phyloP scores from a whole-genome alignment of 305 asterid genomes.

The Andrographis paniculata region DNA sequence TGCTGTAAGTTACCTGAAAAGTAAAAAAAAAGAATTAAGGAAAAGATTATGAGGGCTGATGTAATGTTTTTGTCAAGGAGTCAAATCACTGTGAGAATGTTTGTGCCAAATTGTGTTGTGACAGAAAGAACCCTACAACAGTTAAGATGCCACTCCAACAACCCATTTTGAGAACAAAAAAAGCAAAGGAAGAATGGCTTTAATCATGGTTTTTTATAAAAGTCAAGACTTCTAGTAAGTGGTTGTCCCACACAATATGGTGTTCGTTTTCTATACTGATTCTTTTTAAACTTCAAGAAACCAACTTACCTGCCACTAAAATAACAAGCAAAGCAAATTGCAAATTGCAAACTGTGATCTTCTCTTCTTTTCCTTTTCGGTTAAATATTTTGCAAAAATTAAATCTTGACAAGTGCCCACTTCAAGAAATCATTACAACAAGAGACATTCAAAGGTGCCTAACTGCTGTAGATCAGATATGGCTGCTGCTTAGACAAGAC shows the following conservation, averaged over 20 bases:
- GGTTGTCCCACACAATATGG: neutral
- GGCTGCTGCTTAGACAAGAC: neutral
- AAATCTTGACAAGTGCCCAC: neutral
- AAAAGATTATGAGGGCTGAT: neutral
- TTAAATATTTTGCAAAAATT: too few relatives aligned
- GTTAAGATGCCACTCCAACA: neutral
- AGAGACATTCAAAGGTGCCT: neutral
- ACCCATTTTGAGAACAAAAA: neutral
- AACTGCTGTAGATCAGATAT: neutral
- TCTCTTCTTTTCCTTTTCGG: too few relatives aligned
- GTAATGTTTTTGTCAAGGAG: neutral
- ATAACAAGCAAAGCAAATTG: neutral
- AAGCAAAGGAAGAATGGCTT: neutral
- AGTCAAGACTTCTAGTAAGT: neutral
- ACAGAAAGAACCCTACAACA: too few relatives aligned
- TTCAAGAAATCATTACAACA: neutral
- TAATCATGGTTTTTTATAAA: neutral
- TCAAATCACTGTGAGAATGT: neutral
- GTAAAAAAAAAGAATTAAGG: neutral
- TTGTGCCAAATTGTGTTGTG: too few relatives aligned
- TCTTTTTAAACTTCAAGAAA: neutral
- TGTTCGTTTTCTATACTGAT: neutral
- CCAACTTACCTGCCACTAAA: neutral
- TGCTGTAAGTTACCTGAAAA: conserved; percentile 41
- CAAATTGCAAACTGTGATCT: neutral